These are phyloP conservation scores for Penicillium argentinense DNA, from an alignment of 495 filamentous ascomycete species.

Conservation along the genomic window DNA sequence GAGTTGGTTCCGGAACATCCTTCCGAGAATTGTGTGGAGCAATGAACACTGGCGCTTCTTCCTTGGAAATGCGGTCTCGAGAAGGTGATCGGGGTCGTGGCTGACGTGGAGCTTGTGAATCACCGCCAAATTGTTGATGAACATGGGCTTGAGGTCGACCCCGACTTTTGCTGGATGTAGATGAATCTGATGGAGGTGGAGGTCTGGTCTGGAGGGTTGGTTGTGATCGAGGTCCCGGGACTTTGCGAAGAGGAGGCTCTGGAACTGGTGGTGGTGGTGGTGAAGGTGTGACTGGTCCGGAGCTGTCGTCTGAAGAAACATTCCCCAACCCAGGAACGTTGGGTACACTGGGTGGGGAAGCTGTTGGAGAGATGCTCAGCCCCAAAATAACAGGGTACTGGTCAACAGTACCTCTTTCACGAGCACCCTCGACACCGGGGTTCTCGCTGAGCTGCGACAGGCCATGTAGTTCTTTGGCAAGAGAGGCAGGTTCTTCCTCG, in stretches of 20 bases:
- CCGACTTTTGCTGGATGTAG: slow-evolving; percentile 12
- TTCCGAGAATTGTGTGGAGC: background rate
- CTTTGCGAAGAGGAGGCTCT: slow-evolving; percentile 18
- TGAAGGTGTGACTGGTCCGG: slow-evolving; percentile 36
- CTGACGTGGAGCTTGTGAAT: background rate
- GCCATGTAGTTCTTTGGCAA: slow-evolving; percentile 42
- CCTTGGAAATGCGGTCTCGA: background rate
- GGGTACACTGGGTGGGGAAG: slow-evolving; percentile 11
- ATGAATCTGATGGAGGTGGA: slow-evolving; percentile 7
- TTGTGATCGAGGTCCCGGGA: background rate
- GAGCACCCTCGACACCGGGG: slow-evolving; percentile 39
- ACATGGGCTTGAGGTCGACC: slow-evolving; percentile 9
- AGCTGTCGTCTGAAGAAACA: slow-evolving; percentile 39
- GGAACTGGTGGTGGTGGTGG: slow-evolving; percentile 11
- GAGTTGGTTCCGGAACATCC: background rate
- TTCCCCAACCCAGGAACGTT: slow-evolving; percentile 19
- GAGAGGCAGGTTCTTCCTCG: slow-evolving; percentile 44
- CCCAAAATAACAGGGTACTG: slow-evolving; percentile 46
- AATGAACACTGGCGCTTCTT: background rate
- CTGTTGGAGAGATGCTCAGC: slow-evolving; percentile 19
- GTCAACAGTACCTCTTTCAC: slow-evolving; percentile 43
- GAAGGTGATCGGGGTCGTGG: slow-evolving; percentile 4
- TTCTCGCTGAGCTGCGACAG: slow-evolving; percentile 32
- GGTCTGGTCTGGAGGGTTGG: background rate
- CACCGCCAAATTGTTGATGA: background rate